Percentiles rank a stretch among this genome's conserved stretches.
phyloP scores from a whole-genome alignment of 2,329 filamentous ascomycete species.

The Tolypocladium tropicale region DNA sequence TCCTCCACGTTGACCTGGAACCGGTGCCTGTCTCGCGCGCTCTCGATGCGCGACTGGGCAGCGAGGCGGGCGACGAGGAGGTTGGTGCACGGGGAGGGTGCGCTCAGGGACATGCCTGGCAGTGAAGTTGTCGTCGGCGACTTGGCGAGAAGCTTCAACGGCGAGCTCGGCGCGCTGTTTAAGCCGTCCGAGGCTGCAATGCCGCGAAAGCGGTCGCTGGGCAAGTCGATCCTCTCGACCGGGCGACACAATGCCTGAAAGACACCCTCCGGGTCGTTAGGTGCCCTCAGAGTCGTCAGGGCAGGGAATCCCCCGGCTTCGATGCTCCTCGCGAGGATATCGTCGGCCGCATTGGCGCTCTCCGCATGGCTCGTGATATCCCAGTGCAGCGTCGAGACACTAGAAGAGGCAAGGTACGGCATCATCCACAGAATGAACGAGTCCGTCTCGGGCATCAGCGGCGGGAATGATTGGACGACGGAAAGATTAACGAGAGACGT shows the following conservation, averaged over 20 bases:
- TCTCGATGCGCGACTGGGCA: conserved; percentile 56
- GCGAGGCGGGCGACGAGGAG: conserved; percentile 45
- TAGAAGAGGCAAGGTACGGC: conserved; percentile 49
- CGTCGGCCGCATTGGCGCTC: conserved; percentile 40
- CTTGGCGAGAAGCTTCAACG: conserved; percentile 18
- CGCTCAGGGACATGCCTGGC: conserved; percentile 9
- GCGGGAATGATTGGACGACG: conserved; percentile 44
- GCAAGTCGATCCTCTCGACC: conserved; percentile 40
- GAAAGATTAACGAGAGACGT: conserved; percentile 36
- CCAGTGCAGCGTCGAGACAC: conserved; percentile 49
- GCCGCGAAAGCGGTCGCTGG: conserved; percentile 34
- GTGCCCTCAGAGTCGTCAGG: conserved; percentile 49
- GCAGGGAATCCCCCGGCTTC: conserved; percentile 50
- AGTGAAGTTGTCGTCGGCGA: conserved; percentile 25
- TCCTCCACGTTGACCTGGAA: conserved; percentile 49
- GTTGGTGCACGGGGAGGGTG: conserved; percentile 27
- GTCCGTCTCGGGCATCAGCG: conserved; percentile 43
- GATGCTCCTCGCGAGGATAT: conserved; percentile 55
- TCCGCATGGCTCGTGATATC: conserved; percentile 45
- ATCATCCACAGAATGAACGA: conserved; percentile 49
- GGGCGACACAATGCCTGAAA: conserved; percentile 62
- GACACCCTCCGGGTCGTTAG: conserved; percentile 57
- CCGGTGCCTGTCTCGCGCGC: conserved; percentile 40
- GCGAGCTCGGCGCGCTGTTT: conserved; percentile 12
- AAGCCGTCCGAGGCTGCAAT: conserved; percentile 7